Conservation (phyloP, 208 protist species). For the Leishmania lainsoni region DNA sequence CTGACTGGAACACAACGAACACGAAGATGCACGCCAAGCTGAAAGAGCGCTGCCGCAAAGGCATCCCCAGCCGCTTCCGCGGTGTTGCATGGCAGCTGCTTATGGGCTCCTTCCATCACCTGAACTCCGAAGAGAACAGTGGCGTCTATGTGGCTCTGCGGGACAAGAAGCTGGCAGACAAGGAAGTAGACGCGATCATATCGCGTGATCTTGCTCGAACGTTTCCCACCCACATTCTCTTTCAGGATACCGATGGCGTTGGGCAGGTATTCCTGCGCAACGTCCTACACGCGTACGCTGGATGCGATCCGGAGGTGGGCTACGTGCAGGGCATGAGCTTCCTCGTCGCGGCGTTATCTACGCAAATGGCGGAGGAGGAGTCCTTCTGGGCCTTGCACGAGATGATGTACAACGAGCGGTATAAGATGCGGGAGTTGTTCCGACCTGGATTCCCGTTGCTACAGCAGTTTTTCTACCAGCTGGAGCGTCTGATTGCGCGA, state of each 20-base stretch:
- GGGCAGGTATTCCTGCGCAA: conserved; percentile 88
- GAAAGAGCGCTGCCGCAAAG: conserved; percentile 91
- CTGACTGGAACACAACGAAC: conserved; percentile 81
- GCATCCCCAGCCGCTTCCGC: conserved; percentile 82
- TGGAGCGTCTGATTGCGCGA: conserved; percentile 76
- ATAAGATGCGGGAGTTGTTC: conserved; percentile 89
- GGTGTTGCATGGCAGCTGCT: conserved; percentile 90
- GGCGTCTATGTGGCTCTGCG: conserved; percentile 76
- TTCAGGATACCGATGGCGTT: conserved; percentile 77
- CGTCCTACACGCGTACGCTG: conserved; percentile 92
- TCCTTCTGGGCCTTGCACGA: conserved; percentile 91
- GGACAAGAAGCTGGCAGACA: conserved; percentile 66
- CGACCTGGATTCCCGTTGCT: conserved; percentile 89
- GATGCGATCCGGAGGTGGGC: conserved; percentile 89
- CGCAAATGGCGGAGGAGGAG: conserved; percentile 92
- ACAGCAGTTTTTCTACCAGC: conserved; percentile 90
- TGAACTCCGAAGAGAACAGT: conserved; percentile 66
- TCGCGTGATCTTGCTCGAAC: conserved; percentile 85
- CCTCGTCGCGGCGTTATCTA: conserved; percentile 85
- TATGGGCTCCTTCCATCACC: conserved; percentile 70
- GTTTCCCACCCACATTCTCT: conserved; percentile 91
- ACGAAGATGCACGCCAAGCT: conserved; percentile 74
- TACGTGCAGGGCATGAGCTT: conserved; percentile 96
- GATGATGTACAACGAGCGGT: conserved; percentile 87
- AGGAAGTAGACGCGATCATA: conserved; percentile 70